These are phyloP conservation scores for Yarrowia sp. DNA, from an alignment of 805 yeast species.

Conservation along the genomic window DNA sequence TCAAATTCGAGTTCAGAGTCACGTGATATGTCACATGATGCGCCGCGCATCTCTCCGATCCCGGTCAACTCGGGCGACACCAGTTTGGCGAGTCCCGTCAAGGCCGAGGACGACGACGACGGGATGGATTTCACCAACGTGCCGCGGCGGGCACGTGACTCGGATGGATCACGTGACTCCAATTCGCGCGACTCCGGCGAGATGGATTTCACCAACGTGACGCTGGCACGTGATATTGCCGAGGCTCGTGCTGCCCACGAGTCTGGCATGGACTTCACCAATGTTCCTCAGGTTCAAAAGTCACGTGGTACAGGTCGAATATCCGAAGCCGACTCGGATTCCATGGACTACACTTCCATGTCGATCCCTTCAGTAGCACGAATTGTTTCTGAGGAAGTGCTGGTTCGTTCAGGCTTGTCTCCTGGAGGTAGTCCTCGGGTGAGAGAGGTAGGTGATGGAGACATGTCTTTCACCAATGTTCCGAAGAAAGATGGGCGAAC, in stretches of 20 bases:
- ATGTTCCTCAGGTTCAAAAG: not conserved
- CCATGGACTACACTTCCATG: constrained; percentile 13
- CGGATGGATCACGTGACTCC: not conserved
- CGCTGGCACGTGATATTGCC: constrained; percentile 14
- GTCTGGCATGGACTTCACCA: not conserved
- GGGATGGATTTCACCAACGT: constrained; percentile 32
- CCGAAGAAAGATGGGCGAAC: not conserved
- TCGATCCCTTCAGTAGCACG: constrained; percentile 14
- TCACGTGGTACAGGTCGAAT: constrained; percentile 11
- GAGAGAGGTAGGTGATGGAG: not conserved
- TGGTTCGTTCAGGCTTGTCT: constrained; percentile 20
- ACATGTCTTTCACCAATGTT: constrained; percentile 22
- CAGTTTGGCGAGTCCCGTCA: constrained; percentile 4
- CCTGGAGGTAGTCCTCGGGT: constrained; percentile 21
- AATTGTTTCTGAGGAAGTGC: constrained; percentile 17
- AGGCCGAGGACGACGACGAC: constrained; percentile 15
- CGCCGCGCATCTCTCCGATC: too few relatives aligned
- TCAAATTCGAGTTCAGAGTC: not conserved
- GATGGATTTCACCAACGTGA: constrained; percentile 34
- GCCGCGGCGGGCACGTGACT: not conserved
- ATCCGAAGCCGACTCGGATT: constrained; percentile 16
- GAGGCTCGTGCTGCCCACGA: not conserved
- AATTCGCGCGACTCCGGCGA: constrained; percentile 1
- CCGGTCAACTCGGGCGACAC: not conserved
- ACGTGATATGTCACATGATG: not conserved